Percentiles rank a stretch among this genome's conserved stretches.
Conservation (phyloP, 2,329 filamentous ascomycete genomes). For the Apiospora koreana region DNA sequence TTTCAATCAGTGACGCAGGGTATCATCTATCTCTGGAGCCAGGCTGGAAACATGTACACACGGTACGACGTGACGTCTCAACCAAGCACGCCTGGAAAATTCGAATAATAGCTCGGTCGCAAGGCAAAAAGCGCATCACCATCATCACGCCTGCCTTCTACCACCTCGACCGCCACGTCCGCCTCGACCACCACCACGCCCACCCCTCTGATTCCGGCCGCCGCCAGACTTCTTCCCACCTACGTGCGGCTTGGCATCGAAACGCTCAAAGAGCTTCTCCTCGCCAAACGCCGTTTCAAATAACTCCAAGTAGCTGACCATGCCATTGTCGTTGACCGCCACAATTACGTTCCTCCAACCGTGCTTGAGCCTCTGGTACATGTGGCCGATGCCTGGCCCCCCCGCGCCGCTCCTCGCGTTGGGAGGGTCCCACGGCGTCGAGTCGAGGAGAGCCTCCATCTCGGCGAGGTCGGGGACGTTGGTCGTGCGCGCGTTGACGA, state of each 20-base stretch:
- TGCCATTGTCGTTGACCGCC: conserved; percentile 85
- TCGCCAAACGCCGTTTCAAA: conserved; percentile 78
- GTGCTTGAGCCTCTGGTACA: conserved; percentile 81
- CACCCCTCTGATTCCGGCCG: conserved; percentile 17
- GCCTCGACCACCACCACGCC: conserved; percentile 22
- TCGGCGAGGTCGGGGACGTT: conserved; percentile 73
- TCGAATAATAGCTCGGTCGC: not conserved
- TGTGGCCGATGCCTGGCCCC: conserved; percentile 34
- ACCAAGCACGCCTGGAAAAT: not conserved
- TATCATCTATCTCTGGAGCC: not conserved
- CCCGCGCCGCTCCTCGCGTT: conserved; percentile 42
- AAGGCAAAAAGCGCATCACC: not conserved
- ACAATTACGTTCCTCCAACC: conserved; percentile 82
- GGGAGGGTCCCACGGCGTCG: conserved; percentile 70
- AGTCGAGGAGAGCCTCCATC: conserved; percentile 69
- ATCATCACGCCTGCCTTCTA: not conserved
- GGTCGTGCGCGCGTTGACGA: conserved; percentile 74
- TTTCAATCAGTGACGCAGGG: not conserved
- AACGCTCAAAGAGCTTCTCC: conserved; percentile 69
- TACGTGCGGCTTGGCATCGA: conserved; percentile 37
- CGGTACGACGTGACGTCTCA: not conserved
- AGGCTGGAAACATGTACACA: not conserved
- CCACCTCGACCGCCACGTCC: conserved; percentile 20
- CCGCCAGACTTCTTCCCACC: conserved; percentile 28
- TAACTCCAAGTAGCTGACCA: conserved; percentile 84